Evolutionary conservation across 371 early-diverging fungal species (phyloP), one percentile per base, ranked within the genome.

Genomic region (Lichtheimia ornata): DNA sequence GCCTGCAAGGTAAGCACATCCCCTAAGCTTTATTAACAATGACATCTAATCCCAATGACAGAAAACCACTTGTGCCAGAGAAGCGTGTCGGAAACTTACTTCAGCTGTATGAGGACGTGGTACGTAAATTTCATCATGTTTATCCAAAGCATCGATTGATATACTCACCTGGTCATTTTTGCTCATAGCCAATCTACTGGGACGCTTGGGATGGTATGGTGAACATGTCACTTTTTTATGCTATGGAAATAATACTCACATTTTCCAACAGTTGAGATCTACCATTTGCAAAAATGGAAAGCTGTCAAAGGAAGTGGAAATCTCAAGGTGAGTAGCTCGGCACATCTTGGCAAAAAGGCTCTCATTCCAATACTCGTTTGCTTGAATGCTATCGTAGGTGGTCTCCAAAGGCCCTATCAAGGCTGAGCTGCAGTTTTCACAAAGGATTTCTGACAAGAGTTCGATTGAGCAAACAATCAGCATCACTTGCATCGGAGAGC

Each of bases 31-130:
- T 17, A 59, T 18, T 9, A 0, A 41, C 5, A 20, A 5, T 3
- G 41, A 45, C 50, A 28, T 22, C 22, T 47, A 3, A 14, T 25
- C 15, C 4, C 22, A 6, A 47, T 20, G 43, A 55, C 52, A 87
- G 85, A 42, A 91, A 94, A 4, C 89, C 95, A 69, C 66, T 91
- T 17, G 77, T 97, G 18, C 84, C 88, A 0, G 51, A 74, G 17
- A 88, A 86, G 0, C 57, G 66, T n/a, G 62, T 61, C 3, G 95
- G 88, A n/a, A 97, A 98, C 74, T 74, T 86, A 9, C 82, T 98
- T 53, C 81, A 82, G 41, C 61, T 95, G 13, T 95, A 87, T 68
- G 96, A 96, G 53, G 98, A 98, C 79, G 84, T 89, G 61, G 83
- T 80, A 73, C 61, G 74, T 72, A 47, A 11, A 2, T 12, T 27